Percentiles rank a stretch among this genome's conserved stretches.
phyloP scores from a whole-genome alignment of 371 early-diverging fungal species.

The Lichtheimia ramosa region DNA sequence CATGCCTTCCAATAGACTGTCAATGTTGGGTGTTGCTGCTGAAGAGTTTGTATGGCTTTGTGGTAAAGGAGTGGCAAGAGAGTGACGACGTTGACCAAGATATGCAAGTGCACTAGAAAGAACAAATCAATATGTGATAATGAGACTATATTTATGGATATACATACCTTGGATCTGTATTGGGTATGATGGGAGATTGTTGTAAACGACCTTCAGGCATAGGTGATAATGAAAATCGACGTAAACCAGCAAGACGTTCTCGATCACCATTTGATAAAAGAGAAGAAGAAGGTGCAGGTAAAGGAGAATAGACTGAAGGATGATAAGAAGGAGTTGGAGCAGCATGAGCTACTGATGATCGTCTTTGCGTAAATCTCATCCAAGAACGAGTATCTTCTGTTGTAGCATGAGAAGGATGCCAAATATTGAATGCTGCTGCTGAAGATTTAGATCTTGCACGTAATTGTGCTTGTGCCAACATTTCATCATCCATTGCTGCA shows the following conservation, averaged over 20 bases:
- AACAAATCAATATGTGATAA: background rate
- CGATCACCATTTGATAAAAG: constrained; percentile 20
- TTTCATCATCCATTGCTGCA: constrained; percentile 17
- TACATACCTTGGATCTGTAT: constrained; percentile 9
- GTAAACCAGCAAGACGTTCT: constrained; percentile 22
- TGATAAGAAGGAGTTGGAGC: constrained; percentile 4
- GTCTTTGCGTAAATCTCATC: constrained; percentile 9
- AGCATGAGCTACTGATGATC: constrained; percentile 12
- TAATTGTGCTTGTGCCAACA: constrained; percentile 19
- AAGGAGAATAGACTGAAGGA: constrained; percentile 9
- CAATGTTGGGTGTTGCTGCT: constrained; percentile 1
- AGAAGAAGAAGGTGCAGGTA: constrained; percentile 9
- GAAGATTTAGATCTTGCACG: constrained; percentile 40
- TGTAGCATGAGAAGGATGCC: constrained; percentile 25
- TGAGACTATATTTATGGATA: background rate
- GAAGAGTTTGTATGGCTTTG: background rate
- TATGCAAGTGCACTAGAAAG: constrained; percentile 6
- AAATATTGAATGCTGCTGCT: constrained; percentile 38
- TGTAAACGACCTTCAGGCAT: constrained; percentile 10
- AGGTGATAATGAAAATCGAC: constrained; percentile 37
- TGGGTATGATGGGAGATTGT: constrained; percentile 2
- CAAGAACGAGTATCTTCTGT: constrained; percentile 16
- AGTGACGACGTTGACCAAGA: constrained; percentile 35
- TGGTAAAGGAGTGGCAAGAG: constrained; percentile 28
- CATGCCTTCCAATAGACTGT: constrained; percentile 6